Conservation (phyloP, 2,329 filamentous ascomycete species). For the Magnaporthales sp. region DNA sequence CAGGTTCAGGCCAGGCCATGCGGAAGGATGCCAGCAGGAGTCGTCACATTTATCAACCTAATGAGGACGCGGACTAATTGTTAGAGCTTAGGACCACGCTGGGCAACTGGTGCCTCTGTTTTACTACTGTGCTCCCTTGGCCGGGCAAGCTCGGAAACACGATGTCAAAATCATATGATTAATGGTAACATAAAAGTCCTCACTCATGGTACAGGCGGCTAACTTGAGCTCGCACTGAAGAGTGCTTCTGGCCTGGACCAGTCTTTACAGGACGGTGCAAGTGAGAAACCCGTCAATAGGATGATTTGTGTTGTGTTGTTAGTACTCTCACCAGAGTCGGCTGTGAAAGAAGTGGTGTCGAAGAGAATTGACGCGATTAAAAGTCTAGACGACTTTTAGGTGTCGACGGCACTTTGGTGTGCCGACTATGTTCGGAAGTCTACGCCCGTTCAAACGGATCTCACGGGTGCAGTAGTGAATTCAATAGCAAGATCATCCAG, state of each 20-base stretch:
- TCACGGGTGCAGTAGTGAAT: background rate
- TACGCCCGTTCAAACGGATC: background rate
- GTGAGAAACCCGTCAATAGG: background rate
- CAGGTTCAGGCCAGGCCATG: conserved; percentile 91
- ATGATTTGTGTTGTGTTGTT: background rate
- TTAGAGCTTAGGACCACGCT: conserved; percentile 2
- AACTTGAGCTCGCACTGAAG: conserved; percentile 4
- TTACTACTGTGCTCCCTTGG: background rate
- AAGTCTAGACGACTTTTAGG: background rate
- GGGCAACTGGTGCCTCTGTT: background rate
- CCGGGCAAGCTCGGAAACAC: background rate
- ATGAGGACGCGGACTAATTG: conserved; percentile 62
- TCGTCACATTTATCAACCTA: conserved; percentile 76
- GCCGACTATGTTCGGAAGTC: background rate
- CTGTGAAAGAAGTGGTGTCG: background rate
- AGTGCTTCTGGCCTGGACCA: background rate
- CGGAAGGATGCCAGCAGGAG: conserved; percentile 78
- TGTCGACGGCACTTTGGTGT: background rate
- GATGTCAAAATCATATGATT: too few relatives aligned
- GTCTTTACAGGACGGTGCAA: background rate
- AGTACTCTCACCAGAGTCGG: background rate
- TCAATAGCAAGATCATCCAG: background rate
- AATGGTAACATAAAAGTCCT: background rate
- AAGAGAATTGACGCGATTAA: background rate
- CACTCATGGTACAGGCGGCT: background rate